These are phyloP conservation scores for Ceriops decandra DNA, from an alignment of 345 rosid genomes.

Conservation along the genomic window DNA sequence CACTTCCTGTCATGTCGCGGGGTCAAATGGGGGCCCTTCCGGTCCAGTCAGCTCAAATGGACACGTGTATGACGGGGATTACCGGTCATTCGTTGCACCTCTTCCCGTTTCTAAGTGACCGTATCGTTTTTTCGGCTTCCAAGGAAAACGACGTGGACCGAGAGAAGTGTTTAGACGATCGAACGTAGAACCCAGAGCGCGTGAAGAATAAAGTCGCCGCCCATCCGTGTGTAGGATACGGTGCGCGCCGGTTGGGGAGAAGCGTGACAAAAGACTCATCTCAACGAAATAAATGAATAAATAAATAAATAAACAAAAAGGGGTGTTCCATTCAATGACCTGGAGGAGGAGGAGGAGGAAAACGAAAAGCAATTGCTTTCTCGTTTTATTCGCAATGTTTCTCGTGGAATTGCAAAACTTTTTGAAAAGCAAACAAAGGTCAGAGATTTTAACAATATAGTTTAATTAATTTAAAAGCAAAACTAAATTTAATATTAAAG, in stretches of 20 bases:
- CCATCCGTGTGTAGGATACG: background rate
- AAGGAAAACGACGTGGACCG: background rate
- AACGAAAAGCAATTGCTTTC: conserved; percentile 27
- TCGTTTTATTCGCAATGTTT: conserved; percentile 16
- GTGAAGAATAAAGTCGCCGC: background rate
- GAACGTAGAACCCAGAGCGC: background rate
- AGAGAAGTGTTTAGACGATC: background rate
- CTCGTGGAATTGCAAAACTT: background rate
- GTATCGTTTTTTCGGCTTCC: too few species aligned
- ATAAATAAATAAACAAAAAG: too few species aligned
- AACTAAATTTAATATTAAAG: background rate
- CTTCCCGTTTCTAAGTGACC: background rate
- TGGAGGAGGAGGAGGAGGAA: background rate
- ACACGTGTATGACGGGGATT: conserved; percentile 18
- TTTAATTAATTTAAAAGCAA: too few species aligned
- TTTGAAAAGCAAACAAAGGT: background rate
- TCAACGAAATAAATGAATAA: too few species aligned
- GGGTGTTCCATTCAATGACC: too few species aligned
- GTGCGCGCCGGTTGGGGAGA: background rate
- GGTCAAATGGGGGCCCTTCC: background rate
- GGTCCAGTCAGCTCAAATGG: conserved; percentile 8
- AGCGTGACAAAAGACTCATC: background rate
- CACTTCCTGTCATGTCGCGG: background rate
- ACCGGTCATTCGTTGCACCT: background rate
- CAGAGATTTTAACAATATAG: too few species aligned